Evolutionary conservation across 306 rosid species (phyloP), one percentile per base, ranked within the genome.

Genomic region (Castanea sativa): DNA sequence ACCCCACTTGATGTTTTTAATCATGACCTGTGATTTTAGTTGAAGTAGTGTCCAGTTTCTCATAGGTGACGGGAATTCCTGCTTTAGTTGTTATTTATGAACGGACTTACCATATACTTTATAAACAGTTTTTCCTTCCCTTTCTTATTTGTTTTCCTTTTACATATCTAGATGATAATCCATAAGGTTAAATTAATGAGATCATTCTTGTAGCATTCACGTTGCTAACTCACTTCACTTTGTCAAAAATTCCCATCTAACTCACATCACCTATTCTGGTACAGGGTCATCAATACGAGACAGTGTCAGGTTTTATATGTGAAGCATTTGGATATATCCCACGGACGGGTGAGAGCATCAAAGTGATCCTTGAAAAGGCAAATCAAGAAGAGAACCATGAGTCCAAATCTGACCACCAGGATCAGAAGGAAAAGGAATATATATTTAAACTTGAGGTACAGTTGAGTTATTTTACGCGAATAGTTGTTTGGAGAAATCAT

Each of bases 211-310:
- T 49, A 69, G 67, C 21, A 14, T 76, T 75, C 56, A 45, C 67
- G 74, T 64, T 33, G 73, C 71, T 41, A 38, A 2, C 52, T 43
- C 21, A 49, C 20, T 64, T 71, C 32, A 52, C 49, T 70, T 41
- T 55, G 55, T 23, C 58, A 59, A 60, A 59, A 60, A 38, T 71
- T 68, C 73, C 70, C 20, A 3, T 32, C 16, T 9, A 35, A 19
- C 16, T 49, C 51, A 41, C 51, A 23, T 73, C 76, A 55, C 59
- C 32, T 74, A 33, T 58, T 8, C 69, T 67, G 51, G 78, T 74
- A 71, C 90, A 96, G 99, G 99, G 97, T 85, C 93, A 90, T 79
- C 99, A 93, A 86, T 96, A 96, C 69, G 99, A 96, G 88, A 96
- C 99, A 1, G 99, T 96, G 45, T 96, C 99, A 0, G 99, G 99